Evolutionary conservation across 176 grass and related monocot species (phyloP).

Genomic region (Triticum dicoccoides): DNA sequence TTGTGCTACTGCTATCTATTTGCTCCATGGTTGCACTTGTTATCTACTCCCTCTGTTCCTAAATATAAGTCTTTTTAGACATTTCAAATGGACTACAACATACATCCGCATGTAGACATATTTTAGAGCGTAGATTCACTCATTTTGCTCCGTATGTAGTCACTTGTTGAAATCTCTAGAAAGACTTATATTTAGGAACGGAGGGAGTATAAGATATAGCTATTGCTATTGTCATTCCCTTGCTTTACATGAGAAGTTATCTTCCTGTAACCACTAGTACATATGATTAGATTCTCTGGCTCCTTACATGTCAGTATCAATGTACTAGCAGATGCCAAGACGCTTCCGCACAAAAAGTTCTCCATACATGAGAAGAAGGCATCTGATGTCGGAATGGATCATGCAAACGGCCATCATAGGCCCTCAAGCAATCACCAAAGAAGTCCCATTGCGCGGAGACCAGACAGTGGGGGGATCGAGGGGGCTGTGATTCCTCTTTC

Average conservation of each 20-base stretch:
- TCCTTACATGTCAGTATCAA: background rate
- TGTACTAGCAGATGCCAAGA: conserved; percentile 43
- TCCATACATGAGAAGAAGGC: conserved; percentile 19
- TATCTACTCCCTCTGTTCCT: background rate
- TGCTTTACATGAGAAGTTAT: background rate
- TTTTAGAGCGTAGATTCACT: too few relatives aligned
- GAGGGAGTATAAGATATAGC: background rate
- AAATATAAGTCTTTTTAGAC: too few relatives aligned
- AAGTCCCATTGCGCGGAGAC: conserved; percentile 41
- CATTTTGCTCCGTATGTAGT: too few relatives aligned
- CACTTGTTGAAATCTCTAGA: too few relatives aligned
- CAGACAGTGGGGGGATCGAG: conserved; percentile 56
- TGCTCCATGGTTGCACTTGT: background rate
- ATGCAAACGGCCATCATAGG: conserved; percentile 14
- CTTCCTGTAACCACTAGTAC: background rate
- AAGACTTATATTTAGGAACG: too few relatives aligned
- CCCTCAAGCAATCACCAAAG: conserved; percentile 21
- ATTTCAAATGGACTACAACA: too few relatives aligned
- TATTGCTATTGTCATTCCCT: background rate
- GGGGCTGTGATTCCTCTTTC: conserved; percentile 58
- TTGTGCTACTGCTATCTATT: conserved; percentile 3
- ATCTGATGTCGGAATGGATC: conserved; percentile 13
- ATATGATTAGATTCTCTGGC: background rate
- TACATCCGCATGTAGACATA: too few relatives aligned
- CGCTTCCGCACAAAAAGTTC: conserved; percentile 37